These are phyloP conservation scores for Tetragonia tetragonoides DNA, from an alignment of 148 eudicot genomes.

Conservation along the genomic window DNA sequence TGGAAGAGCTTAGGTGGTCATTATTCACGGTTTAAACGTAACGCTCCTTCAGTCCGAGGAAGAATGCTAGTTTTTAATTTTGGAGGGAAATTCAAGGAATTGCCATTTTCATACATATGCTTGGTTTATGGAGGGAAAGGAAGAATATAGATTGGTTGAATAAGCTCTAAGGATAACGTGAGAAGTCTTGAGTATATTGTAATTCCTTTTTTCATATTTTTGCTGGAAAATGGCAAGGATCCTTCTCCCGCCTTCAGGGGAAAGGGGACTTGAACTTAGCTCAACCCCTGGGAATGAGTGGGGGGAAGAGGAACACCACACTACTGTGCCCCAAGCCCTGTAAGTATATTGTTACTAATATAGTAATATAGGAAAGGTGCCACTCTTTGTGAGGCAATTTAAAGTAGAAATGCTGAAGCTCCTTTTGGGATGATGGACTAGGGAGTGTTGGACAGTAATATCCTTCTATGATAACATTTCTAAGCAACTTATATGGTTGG, in stretches of 20 bases:
- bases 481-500: no score
- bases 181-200: not conserved
- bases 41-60: not conserved
- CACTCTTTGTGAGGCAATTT: not conserved
- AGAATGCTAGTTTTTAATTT: not conserved
- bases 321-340: no score
- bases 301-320: no score
- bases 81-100: not conserved
- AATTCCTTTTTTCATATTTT: not conserved
- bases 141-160: not conserved
- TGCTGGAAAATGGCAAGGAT: no score
- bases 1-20: not conserved
- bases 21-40: no score
- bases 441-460: not conserved
- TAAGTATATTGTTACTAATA: no score
- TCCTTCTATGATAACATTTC: no score
- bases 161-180: not conserved
- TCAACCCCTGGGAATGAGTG: no score
- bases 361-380: no score
- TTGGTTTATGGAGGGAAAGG: not conserved
- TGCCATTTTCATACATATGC: not conserved
- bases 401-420: not conserved
- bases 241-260: no score
- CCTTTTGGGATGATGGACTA: not conserved
- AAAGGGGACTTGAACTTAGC: no score